Percentiles rank a stretch among this genome's conserved stretches.
Evolutionary conservation across 306 rosid species (phyloP).

Genomic region (Vicia faba): DNA sequence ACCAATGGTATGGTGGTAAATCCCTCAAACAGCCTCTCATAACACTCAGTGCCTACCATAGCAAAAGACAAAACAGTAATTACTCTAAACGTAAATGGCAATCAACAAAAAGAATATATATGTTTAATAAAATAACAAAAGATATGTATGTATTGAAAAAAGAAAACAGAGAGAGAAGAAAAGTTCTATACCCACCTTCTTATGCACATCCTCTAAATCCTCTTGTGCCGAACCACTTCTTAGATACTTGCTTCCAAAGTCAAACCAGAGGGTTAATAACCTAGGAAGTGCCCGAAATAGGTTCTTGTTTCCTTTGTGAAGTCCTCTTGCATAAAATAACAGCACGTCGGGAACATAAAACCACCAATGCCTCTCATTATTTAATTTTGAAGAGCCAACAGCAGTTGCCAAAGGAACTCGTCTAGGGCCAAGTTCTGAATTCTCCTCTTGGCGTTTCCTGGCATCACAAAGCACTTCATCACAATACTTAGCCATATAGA

Average conservation of each 20-base stretch:
- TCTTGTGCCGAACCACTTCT: slow-evolving; percentile 61
- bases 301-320: slow-evolving; percentile 94
- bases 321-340: slow-evolving; percentile 90
- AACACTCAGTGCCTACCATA: slow-evolving; percentile 63
- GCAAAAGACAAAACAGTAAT: slow-evolving; percentile 37
- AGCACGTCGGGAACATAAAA: slow-evolving; percentile 80
- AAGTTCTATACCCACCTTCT: slow-evolving; percentile 51
- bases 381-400: slow-evolving; percentile 64
- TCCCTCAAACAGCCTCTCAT: slow-evolving; percentile 88
- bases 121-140: not conserved
- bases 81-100: slow-evolving; percentile 31
- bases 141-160: slow-evolving; percentile 35
- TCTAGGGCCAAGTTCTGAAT: slow-evolving; percentile 58
- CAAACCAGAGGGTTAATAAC: slow-evolving; percentile 96
- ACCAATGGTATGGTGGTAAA: slow-evolving; percentile 91
- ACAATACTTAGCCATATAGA: slow-evolving; percentile 87
- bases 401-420: slow-evolving; percentile 51
- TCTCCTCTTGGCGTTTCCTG: slow-evolving; percentile 93
- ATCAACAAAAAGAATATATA: slow-evolving; percentile 30
- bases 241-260: slow-evolving; percentile 85
- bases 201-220: slow-evolving; percentile 63
- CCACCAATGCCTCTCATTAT: slow-evolving; percentile 85
- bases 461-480: slow-evolving; percentile 96
- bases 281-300: slow-evolving; percentile 98
- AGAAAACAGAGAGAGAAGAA: slow-evolving; percentile 32